phyloP scores from a whole-genome alignment of 345 rosid species.

The Euphorbia pulcherrima region DNA sequence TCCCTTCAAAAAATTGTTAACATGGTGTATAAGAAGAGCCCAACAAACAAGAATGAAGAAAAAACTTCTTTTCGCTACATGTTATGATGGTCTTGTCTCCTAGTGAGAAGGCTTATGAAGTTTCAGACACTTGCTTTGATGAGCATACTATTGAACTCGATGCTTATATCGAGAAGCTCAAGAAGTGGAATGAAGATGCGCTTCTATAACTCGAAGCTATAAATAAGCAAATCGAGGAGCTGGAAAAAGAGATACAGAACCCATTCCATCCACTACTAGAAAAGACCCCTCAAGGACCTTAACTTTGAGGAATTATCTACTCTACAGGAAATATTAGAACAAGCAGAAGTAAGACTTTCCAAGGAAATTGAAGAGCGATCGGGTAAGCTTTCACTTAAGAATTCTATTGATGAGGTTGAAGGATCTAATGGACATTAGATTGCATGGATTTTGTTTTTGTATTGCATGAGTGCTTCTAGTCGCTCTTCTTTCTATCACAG shows the following conservation, averaged over 20 bases:
- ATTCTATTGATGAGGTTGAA: too few species aligned
- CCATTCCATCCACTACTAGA: not conserved
- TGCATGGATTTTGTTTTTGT: not conserved
- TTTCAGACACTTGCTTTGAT: not conserved
- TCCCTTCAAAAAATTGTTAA: not conserved
- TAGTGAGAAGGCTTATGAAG: not conserved
- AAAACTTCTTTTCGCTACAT: constrained; percentile 4
- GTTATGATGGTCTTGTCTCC: constrained; percentile 14
- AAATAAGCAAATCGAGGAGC: constrained; percentile 4
- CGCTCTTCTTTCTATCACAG: not conserved
- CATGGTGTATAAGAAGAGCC: constrained; percentile 3
- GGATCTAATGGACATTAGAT: too few species aligned
- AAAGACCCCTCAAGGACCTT: constrained; percentile 16
- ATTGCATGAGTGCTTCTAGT: not conserved
- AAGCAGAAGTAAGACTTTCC: not conserved
- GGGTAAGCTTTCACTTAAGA: too few species aligned
- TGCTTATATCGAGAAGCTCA: constrained; percentile 7
- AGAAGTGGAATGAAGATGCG: not conserved
- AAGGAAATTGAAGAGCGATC: not conserved
- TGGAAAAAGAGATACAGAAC: not conserved
- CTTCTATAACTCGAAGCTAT: constrained; percentile 13
- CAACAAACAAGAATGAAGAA: not conserved
- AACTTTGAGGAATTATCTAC: constrained; percentile 4
- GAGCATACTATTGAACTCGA: not conserved
- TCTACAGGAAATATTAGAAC: not conserved